Percentiles rank a stretch among this genome's conserved stretches.
Conservation (phyloP, 1,139 yeast species). For the Candida sp. region DNA sequence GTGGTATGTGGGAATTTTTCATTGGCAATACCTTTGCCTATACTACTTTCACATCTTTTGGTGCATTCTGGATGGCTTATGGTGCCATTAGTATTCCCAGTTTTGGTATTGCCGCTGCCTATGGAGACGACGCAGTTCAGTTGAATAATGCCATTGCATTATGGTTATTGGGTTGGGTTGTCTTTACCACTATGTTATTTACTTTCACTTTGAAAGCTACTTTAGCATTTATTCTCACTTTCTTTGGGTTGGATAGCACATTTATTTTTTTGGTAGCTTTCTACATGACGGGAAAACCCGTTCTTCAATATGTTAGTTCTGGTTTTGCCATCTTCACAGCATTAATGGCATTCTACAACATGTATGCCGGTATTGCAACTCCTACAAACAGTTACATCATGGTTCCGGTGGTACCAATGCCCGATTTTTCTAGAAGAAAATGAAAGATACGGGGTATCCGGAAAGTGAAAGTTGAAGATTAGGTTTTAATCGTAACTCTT, state of each 20-base stretch:
- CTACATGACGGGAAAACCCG: constrained; percentile 28
- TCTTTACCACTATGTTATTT: constrained; percentile 39
- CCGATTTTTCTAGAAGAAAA: constrained; percentile 4
- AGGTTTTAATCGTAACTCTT: too few relatives aligned
- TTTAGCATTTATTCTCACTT: constrained; percentile 32
- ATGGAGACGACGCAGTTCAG: constrained; percentile 34
- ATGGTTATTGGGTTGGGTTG: constrained; percentile 42
- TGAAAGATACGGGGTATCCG: too few relatives aligned
- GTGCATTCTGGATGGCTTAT: constrained; percentile 41
- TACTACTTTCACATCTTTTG: constrained; percentile 39
- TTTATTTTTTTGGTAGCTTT: constrained; percentile 43
- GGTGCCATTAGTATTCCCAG: constrained; percentile 30
- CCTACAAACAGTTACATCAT: constrained; percentile 24
- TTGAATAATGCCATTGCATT: constrained; percentile 37
- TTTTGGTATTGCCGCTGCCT: constrained; percentile 59
- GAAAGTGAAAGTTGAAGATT: too few relatives aligned
- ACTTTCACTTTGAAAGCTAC: constrained; percentile 43
- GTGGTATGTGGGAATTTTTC: constrained; percentile 52
- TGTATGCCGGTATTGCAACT: constrained; percentile 33
- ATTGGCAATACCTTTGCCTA: constrained; percentile 40
- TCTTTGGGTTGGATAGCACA: constrained; percentile 33
- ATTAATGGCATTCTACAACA: constrained; percentile 39
- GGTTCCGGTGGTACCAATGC: constrained; percentile 10
- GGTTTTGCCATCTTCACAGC: constrained; percentile 40
- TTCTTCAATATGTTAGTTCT: constrained; percentile 40